These are phyloP conservation scores for Dothistroma septosporum DNA, from an alignment of 2,329 filamentous ascomycete genomes.

Conservation along the genomic window DNA sequence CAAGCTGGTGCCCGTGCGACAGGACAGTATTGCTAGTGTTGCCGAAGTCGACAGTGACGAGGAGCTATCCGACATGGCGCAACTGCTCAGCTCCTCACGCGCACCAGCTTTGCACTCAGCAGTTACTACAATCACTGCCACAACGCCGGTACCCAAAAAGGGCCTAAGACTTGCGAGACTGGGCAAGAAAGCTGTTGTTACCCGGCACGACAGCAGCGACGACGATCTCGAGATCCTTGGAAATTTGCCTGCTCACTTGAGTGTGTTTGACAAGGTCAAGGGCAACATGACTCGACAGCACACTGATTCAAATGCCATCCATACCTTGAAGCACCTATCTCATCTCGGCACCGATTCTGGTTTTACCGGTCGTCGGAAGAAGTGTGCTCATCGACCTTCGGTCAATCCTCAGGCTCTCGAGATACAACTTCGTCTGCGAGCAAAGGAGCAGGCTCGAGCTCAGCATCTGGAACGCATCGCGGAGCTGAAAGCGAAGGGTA, in stretches of 20 bases:
- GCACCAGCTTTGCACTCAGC: background rate
- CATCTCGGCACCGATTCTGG: constrained; percentile 34
- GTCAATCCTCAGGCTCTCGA: constrained; percentile 71
- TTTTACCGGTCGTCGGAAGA: constrained; percentile 51
- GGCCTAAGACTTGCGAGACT: constrained; percentile 34
- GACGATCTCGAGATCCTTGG: constrained; percentile 63
- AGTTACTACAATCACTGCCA: background rate
- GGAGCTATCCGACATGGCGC: constrained; percentile 26
- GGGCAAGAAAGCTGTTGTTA: constrained; percentile 26
- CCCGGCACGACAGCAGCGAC: constrained; percentile 38
- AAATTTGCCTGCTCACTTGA: constrained; percentile 30
- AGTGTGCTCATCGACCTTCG: constrained; percentile 55
- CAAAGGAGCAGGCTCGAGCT: constrained; percentile 71
- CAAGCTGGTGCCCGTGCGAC: constrained; percentile 29
- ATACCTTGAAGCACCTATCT: constrained; percentile 34
- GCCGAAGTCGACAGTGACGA: constrained; percentile 24
- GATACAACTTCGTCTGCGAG: constrained; percentile 62
- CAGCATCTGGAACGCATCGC: constrained; percentile 76
- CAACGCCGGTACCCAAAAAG: constrained; percentile 10
- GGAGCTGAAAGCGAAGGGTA: constrained; percentile 71
- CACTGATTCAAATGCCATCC: constrained; percentile 32
- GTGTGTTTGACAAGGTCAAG: constrained; percentile 38
- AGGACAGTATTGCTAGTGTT: constrained; percentile 30
- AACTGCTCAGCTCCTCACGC: constrained; percentile 31
- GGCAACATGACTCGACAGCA: constrained; percentile 18